Base-by-base conservation (phyloP, 345 rosid species). In the Carallia brachiata region DNA sequence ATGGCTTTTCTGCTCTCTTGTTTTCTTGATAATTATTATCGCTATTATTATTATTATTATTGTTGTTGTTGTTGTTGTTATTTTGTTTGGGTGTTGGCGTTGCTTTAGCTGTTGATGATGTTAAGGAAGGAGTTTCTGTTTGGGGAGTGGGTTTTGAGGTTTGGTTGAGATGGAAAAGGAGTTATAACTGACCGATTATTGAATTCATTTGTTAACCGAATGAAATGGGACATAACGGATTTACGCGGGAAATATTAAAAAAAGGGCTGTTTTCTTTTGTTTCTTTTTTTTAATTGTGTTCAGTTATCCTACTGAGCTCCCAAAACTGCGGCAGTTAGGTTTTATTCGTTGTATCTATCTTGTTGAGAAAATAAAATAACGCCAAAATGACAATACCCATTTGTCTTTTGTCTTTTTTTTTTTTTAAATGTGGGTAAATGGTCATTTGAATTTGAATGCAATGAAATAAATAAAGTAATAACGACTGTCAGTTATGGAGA, bases 261-360 rank as follows among this genome's bases (percentile, higher is more conserved):
- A 44, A 44, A 12, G 17, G 17, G 16, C 50, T 5, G 23, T 23
- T 1, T 39, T 39, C n/a, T 17, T 0, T 9, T 53, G 8, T 34
- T 52, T 36, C 55, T 53, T 31, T 66, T 52, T 6, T 17, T 7
- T 50, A 4, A 4, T 34, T 66, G 2, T n/a, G 8, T 67, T 17
- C 18, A 27, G 40, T 17, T 13, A 52, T 57, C 70, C 57, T 55
- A 60, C 62, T n/a, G 55, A 10, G 8, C 47, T 56, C 36, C 63
- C 70, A 48, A 70, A 66, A 60, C 52, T 47, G 64, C 7, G 60
- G 72, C 69, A 9, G 75, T 71, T 66, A 48, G 62, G 61, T 52
- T 65, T 56, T 17, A 4, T 54, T 17, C 52, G 50, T 52, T 16
- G 55, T 65, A n/a, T 66, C 53, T 52, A 19, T 53, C 27, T 10